These are phyloP conservation scores for Penicillium decumbens DNA, from an alignment of 2,329 filamentous ascomycete species.

Conservation along the genomic window DNA sequence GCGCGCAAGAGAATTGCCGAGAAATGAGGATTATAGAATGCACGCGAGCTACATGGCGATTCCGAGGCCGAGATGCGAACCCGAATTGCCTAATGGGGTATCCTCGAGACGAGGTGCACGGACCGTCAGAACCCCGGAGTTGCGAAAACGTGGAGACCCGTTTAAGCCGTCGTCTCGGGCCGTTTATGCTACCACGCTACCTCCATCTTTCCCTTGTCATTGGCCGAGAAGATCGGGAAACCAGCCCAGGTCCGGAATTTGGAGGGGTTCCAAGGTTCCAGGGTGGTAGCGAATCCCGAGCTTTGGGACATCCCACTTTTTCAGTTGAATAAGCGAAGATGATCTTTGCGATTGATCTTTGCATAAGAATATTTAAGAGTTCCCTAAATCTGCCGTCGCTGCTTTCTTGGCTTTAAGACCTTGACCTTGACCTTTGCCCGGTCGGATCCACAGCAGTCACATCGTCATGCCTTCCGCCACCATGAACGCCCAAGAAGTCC, in stretches of 20 bases:
- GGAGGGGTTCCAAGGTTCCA: neutral
- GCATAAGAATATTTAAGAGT: constrained; percentile 2
- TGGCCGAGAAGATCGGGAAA: neutral
- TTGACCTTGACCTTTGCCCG: neutral
- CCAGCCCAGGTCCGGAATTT: neutral
- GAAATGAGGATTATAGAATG: neutral
- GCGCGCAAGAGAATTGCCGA: neutral
- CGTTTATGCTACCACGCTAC: constrained; percentile 1
- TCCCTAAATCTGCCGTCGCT: neutral
- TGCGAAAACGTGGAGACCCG: constrained; percentile 3
- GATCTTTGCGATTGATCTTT: neutral
- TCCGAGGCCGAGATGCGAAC: neutral
- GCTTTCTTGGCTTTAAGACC: neutral
- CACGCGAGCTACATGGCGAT: neutral
- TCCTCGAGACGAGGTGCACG: constrained; percentile 8
- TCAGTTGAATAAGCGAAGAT: neutral
- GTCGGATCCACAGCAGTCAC: constrained; percentile 1
- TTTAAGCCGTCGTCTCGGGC: constrained; percentile 2
- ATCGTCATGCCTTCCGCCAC: constrained; percentile 5
- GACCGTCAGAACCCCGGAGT: neutral
- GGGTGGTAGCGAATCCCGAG: neutral
- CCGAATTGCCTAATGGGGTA: constrained; percentile 4
- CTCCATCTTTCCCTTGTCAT: neutral
- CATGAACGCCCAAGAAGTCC: constrained; percentile 3
- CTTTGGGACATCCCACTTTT: neutral